Evolutionary conservation across 192 early-diverging fungal genomes (phyloP).

Genomic region (Gamsiella multidivaricata): DNA sequence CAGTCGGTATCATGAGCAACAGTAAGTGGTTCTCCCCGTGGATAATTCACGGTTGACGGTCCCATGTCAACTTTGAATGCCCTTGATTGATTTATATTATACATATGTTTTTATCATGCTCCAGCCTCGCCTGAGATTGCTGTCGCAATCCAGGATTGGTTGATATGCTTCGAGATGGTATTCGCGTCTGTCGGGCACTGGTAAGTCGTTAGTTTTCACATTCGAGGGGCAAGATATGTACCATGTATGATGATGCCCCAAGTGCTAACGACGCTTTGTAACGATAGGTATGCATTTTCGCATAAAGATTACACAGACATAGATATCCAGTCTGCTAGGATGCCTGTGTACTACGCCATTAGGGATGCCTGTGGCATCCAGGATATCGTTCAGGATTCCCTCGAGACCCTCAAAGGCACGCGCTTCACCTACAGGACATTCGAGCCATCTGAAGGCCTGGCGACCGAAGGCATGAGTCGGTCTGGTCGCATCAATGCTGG

Average conservation of each 20-base stretch:
- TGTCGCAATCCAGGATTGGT: constrained; percentile 85
- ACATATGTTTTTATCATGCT: constrained; percentile 35
- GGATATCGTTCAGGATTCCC: constrained; percentile 86
- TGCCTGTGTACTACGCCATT: constrained; percentile 82
- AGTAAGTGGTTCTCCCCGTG: constrained; percentile 58
- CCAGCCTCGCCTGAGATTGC: constrained; percentile 48
- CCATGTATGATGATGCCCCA: too few species aligned
- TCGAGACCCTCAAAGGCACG: constrained; percentile 81
- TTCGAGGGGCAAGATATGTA: constrained; percentile 15
- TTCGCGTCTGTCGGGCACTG: constrained; percentile 81
- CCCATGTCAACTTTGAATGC: too few species aligned
- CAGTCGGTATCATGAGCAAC: constrained; percentile 77
- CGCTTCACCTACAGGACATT: constrained; percentile 82
- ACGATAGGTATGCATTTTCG: constrained; percentile 72
- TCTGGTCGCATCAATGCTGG: constrained; percentile 67
- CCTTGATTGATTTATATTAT: constrained; percentile 4
- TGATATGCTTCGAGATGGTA: constrained; percentile 93
- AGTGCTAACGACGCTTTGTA: too few species aligned
- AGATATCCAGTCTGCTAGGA: constrained; percentile 73
- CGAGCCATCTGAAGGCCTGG: constrained; percentile 74
- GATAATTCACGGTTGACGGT: too few species aligned
- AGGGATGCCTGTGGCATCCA: constrained; percentile 83
- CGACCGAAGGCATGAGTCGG: constrained; percentile 62
- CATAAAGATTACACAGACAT: constrained; percentile 78
- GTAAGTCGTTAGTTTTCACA: constrained; percentile 65